Conservation (phyloP, 768 basidiomycete genomes). For the Tricholoma bakamatsutake region DNA sequence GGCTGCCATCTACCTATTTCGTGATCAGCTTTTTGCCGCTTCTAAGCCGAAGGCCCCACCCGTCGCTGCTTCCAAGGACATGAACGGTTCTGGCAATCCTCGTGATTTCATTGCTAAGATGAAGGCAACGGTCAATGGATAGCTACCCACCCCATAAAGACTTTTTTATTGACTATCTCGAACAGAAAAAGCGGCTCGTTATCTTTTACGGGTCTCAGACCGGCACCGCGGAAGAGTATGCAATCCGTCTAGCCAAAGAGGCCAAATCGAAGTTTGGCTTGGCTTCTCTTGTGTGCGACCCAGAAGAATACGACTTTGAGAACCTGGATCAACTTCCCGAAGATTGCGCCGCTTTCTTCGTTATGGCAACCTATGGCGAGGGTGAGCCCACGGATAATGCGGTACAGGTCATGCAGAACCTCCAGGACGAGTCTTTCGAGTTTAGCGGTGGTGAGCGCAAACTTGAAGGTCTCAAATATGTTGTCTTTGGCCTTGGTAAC, state of each 20-base stretch:
- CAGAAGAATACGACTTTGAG: conserved; percentile 98
- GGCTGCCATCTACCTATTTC: conserved; percentile 77
- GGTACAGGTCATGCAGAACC: conserved; percentile 87
- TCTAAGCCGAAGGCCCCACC: conserved; percentile 58
- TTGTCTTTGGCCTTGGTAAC: conserved; percentile 91
- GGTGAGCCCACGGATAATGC: conserved; percentile 99
- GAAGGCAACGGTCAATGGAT: conserved; percentile 75
- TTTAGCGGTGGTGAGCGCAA: conserved; percentile 76
- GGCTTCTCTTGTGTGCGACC: conserved; percentile 94
- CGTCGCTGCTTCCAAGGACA: conserved; percentile 33
- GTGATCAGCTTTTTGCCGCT: conserved; percentile 69
- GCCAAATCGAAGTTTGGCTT: conserved; percentile 95
- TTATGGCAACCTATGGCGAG: conserved; percentile 98
- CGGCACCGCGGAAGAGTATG: conserved; percentile 97
- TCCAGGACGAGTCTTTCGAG: conserved; percentile 81
- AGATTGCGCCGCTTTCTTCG: conserved; percentile 86
- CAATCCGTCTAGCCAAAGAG: conserved; percentile 95
- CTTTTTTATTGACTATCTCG: conserved; percentile 1
- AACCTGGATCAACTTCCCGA: conserved; percentile 89
- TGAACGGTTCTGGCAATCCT: conserved; percentile 79
- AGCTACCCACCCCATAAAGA: not conserved
- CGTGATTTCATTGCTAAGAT: conserved; percentile 92
- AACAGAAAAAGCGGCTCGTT: conserved; percentile 90
- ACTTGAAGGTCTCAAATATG: conserved; percentile 86
- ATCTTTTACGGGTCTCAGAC: conserved; percentile 99